These are phyloP conservation scores for Ascochyta lentis DNA, from an alignment of 2,329 filamentous ascomycete species.

Conservation along the genomic window DNA sequence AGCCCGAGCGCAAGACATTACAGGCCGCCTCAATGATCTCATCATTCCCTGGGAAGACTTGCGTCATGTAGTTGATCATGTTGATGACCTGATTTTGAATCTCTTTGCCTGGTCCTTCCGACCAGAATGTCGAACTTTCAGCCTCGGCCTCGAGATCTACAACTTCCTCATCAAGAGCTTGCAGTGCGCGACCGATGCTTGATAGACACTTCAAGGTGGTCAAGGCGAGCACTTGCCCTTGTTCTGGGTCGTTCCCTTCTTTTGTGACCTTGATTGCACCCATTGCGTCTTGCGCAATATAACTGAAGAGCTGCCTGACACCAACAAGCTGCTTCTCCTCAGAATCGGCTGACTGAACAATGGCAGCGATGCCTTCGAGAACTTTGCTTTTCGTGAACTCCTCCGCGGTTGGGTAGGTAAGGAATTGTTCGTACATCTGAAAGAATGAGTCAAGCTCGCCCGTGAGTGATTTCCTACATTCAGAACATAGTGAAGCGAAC, in stretches of 20 bases:
- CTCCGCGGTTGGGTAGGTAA: conserved; percentile 66
- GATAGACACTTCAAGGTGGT: conserved; percentile 71
- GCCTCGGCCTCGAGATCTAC: conserved; percentile 67
- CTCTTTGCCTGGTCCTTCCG: conserved; percentile 53
- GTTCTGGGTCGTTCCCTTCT: conserved; percentile 45
- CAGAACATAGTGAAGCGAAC: conserved; percentile 76
- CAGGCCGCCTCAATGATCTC: conserved; percentile 78
- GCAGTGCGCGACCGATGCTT: conserved; percentile 74
- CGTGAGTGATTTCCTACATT: conserved; percentile 73
- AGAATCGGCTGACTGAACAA: conserved; percentile 73
- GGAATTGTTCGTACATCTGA: conserved; percentile 71
- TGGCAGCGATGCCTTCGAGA: conserved; percentile 74
- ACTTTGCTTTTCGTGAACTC: conserved; percentile 75
- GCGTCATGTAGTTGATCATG: conserved; percentile 58
- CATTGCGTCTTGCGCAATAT: conserved; percentile 68
- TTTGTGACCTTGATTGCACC: conserved; percentile 42
- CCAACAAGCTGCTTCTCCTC: conserved; percentile 62
- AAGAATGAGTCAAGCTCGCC: conserved; percentile 73
- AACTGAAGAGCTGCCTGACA: conserved; percentile 65
- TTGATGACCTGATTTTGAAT: conserved; percentile 61
- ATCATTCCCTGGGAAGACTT: conserved; percentile 64
- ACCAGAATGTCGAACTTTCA: conserved; percentile 56
- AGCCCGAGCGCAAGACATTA: conserved; percentile 73
- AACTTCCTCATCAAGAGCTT: conserved; percentile 69
- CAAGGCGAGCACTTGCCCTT: conserved; percentile 53